These are phyloP conservation scores for Proliferodiscus dingleyae DNA, from an alignment of 2,329 filamentous ascomycete genomes.

Conservation along the genomic window DNA sequence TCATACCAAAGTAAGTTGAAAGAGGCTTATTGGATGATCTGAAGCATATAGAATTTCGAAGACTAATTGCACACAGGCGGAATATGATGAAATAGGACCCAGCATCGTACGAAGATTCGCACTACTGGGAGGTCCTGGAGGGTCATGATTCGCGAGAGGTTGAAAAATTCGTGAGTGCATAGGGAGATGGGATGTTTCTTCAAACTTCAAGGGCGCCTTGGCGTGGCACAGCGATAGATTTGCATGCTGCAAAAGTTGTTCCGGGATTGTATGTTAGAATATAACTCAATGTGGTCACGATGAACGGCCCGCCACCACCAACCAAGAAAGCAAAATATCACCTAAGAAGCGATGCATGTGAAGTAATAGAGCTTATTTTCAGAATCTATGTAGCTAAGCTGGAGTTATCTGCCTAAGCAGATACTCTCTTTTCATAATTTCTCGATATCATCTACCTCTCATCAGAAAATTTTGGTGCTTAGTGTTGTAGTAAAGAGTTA, in stretches of 20 bases:
- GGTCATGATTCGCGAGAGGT: conserved; percentile 45
- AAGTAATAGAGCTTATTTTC: too few species aligned
- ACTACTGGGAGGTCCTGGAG: conserved; percentile 84
- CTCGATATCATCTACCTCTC: too few species aligned
- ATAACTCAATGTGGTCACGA: background rate
- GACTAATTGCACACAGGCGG: conserved; percentile 8
- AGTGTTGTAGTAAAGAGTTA: too few species aligned
- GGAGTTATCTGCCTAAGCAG: too few species aligned
- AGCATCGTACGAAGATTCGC: conserved; percentile 89
- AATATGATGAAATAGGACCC: conserved; percentile 24
- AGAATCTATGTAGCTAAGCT: too few species aligned
- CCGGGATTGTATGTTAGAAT: background rate
- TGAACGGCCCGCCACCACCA: background rate
- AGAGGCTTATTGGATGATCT: background rate
- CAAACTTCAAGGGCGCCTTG: background rate
- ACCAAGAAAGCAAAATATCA: too few species aligned
- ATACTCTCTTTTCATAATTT: too few species aligned
- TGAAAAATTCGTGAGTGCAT: background rate
- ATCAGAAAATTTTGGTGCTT: too few species aligned
- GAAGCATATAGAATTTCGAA: background rate
- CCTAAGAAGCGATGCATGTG: too few species aligned
- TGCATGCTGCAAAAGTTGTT: background rate
- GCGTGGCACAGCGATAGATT: background rate
- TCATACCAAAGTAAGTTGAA: conserved; percentile 65
- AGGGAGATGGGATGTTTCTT: too few species aligned